These are phyloP conservation scores for Plasmodium malariae DNA, from an alignment of 169 alveolate species.

Conservation along the genomic window DNA sequence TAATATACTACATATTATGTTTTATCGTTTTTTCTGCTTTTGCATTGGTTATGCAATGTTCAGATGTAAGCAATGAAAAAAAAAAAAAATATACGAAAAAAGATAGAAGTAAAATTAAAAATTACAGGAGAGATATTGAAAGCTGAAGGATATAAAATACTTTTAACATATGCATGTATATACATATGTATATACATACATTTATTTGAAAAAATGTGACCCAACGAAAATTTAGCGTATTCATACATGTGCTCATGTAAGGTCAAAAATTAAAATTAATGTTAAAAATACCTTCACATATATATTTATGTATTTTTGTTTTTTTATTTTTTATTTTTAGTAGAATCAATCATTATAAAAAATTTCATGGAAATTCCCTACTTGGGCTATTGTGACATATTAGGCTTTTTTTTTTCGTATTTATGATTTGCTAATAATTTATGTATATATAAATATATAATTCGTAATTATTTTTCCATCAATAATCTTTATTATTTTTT, in stretches of 20 bases:
- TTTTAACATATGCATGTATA: neutral
- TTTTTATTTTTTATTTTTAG: slow-evolving; percentile 31
- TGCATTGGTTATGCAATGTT: slow-evolving; percentile 50
- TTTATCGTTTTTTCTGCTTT: slow-evolving; percentile 31
- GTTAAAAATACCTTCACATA: neutral
- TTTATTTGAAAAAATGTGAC: neutral
- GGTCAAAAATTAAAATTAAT: neutral
- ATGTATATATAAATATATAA: neutral
- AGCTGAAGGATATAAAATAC: slow-evolving; percentile 17
- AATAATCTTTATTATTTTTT: neutral
- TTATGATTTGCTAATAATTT: neutral
- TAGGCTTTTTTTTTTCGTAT: slow-evolving; percentile 3
- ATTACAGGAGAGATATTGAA: slow-evolving; percentile 57
- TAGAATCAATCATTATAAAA: slow-evolving; percentile 28
- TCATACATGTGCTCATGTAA: neutral
- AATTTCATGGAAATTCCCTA: slow-evolving; percentile 5
- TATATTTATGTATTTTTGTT: slow-evolving; percentile 8
- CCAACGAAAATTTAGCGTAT: neutral
- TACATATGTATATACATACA: neutral
- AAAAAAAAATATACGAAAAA: slow-evolving; percentile 33
- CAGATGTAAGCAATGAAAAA: slow-evolving; percentile 57
- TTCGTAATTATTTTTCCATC: neutral
- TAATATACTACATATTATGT: slow-evolving; percentile 38
- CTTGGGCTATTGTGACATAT: slow-evolving; percentile 1
- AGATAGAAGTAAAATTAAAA: slow-evolving; percentile 50